Percentiles rank a stretch among this genome's conserved stretches.
Evolutionary conservation across 192 early-diverging fungal species (phyloP).

Genomic region (Backusella macrospora): DNA sequence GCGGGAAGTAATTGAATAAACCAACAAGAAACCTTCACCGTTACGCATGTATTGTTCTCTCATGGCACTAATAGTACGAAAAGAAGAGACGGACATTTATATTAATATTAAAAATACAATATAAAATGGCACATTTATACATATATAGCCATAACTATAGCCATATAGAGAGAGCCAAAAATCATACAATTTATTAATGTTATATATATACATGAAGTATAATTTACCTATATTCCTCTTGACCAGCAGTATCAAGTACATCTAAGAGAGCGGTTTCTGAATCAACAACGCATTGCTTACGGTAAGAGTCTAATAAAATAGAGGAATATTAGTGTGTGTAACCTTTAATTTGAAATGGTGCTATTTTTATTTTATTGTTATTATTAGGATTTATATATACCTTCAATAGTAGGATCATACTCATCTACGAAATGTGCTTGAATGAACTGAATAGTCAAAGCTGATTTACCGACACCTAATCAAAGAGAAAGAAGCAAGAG

Average conservation of each 20-base stretch:
- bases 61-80: slow-evolving; percentile 61
- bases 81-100: not conserved
- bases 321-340: not conserved
- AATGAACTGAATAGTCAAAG: slow-evolving; percentile 84
- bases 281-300: slow-evolving; percentile 95
- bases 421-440: slow-evolving; percentile 86
- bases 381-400: slow-evolving; percentile 37
- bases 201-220: not conserved
- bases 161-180: not conserved
- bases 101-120: not conserved
- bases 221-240: slow-evolving; percentile 88
- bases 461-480: slow-evolving; percentile 78
- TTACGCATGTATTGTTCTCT: slow-evolving; percentile 96
- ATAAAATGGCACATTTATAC: not conserved
- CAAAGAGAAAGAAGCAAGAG: not conserved
- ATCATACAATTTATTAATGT: not conserved
- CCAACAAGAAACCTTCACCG: slow-evolving; percentile 93
- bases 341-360: not conserved
- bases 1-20: slow-evolving; percentile 91
- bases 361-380: not conserved
- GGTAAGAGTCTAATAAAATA: slow-evolving; percentile 77
- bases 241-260: slow-evolving; percentile 95
- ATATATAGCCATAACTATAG: not conserved
- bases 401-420: slow-evolving; percentile 98
- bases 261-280: slow-evolving; percentile 86